phyloP scores from a whole-genome alignment of 495 filamentous ascomycete genomes.

The Cercophora samala region DNA sequence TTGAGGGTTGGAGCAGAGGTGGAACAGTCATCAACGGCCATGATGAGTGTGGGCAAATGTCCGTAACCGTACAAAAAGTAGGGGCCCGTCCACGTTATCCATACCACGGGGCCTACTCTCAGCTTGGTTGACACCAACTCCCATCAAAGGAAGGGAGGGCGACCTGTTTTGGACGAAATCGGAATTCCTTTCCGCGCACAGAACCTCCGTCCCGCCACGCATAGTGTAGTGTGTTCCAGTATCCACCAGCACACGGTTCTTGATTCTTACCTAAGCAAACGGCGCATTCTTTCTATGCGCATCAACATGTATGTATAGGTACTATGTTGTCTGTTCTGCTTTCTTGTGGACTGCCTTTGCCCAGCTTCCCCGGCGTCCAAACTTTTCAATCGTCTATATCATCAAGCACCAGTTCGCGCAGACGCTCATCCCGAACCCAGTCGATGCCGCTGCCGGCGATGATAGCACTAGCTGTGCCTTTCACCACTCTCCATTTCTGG shows the following conservation, averaged over 20 bases:
- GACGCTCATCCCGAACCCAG: conserved; percentile 68
- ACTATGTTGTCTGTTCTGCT: not conserved
- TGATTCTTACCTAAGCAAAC: not conserved
- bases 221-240: too few species aligned
- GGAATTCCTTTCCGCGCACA: not conserved
- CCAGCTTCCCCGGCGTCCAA: not conserved
- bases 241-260: not conserved
- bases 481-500: conserved; percentile 68
- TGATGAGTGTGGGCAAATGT: not conserved
- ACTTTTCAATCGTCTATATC: conserved; percentile 53
- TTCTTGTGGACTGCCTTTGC: not conserved
- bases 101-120: not conserved
- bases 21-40: not conserved
- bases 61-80: not conserved
- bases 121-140: not conserved
- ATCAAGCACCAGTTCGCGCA: conserved; percentile 73
- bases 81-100: not conserved
- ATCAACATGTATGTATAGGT: not conserved
- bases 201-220: not conserved
- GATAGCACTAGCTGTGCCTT: conserved; percentile 66
- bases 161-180: not conserved
- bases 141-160: not conserved
- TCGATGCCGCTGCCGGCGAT: conserved; percentile 81
- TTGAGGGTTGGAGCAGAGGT: not conserved
- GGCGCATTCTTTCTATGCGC: not conserved